Evolutionary conservation across 805 yeast genomes (phyloP), one percentile per base, ranked within the genome.

Genomic region (Martiniozyma abietophila): DNA sequence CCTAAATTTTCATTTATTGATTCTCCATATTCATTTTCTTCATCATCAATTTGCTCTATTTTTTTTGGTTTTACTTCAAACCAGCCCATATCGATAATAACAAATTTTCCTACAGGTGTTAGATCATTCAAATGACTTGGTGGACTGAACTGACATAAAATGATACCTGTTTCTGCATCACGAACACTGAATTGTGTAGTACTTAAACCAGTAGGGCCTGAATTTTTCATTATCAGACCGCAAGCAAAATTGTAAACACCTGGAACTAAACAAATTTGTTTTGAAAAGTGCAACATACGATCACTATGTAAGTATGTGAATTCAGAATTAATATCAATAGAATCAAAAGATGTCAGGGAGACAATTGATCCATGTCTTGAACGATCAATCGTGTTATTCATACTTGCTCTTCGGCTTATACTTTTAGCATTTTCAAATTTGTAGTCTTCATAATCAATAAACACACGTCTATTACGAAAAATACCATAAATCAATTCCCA

Each of bases 61-160:
- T 14, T 9, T 1, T 36, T 19, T 12, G 15, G 23, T 14, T 29
- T 34, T 23, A 34, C 35, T 33, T 29, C 40, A 43, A 76, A 71
- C 29, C 59, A 62, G 0, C 79, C 80, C 18, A 74, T 44, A 41
- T 70, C 65, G 24, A 75, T 48, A 17, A 74, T 54, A 18, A 71
- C 63, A 44, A 71, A 63, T 39, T 64, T 65, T 18, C 64, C 58
- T 34, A 62, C 64, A 2, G 80, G 80, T n/a, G 74, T 53, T 17
- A 76, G 58, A 9, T 75, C 80, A 33, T 65, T 66, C 28, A 76
- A 68, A 43, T 71, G 68, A 0, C 71, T 59, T 0, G 81, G 76
- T 1, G 80, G 77, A 44, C 66, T 73, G 38, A 65, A 72, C 1
- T 64, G 59, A 33, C 65, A 56, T 17, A 59, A 40, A 15, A 47